Base-by-base conservation (phyloP, 495 filamentous ascomycete genomes). In the Zalerion maritima region DNA sequence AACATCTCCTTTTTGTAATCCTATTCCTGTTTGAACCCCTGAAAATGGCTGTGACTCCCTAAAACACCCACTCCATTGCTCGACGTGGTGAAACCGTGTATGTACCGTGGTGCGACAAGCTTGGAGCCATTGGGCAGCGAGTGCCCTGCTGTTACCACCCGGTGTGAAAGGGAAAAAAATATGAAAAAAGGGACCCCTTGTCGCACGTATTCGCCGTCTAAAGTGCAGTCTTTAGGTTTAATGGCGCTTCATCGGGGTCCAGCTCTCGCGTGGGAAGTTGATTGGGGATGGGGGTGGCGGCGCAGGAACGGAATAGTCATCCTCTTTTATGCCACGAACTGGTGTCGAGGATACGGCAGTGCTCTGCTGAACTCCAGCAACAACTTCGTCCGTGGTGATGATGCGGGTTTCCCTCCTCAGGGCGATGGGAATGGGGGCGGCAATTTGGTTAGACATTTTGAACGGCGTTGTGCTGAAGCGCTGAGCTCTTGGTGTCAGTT, bases 271-370 rank as follows among this genome's bases (percentile, higher is more conserved):
- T 14, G 52, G 49, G 39, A 58, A 64, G 45, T 55, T 53, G 32
- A 65, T 55, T 15, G 61, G 61, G 36, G 55, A 60, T 5, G 61
- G 61, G 16, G 61, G 61, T 12, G 61, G 61, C 1, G 61, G 58
- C 8, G 59, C 59, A 22, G 61, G 61, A 13, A 64, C 61, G 18
- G 55, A 47, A 50, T 59, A 65, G 44, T 64, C 61, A 24, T 52
- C 41, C 45, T 65, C 58, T 35, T 52, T 54, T 41, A 63, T 62
- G 31, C 47, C 37, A 42, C 52, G 59, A 34, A 52, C 50, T 9
- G 60, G 57, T 0, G 57, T 49, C 19, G 52, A 52, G 16, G 45
- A 31, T 21, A 63, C 49, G 17, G 53, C 55, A 22, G 57, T 55
- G 36, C 55, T 62, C n/a, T n/a, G n/a, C n/a, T n/a, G n/a, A 35